Evolutionary conservation across 2,329 filamentous ascomycete genomes (phyloP), one percentile per base, ranked within the genome.

Genomic region (Leptodontidium sp.): DNA sequence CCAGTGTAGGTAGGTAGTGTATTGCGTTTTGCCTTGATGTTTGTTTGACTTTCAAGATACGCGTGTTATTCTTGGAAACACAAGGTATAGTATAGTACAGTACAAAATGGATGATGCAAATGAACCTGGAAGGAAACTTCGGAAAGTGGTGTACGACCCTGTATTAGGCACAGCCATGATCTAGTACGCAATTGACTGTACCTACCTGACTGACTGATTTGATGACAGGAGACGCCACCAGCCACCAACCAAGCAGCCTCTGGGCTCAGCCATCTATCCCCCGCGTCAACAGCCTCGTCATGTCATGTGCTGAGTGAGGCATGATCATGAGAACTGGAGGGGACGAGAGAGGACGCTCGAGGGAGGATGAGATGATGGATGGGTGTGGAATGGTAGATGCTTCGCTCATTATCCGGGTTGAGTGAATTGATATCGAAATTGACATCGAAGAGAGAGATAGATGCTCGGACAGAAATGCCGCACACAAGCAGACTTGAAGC

Each of bases 261-360:
- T 15, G 38, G 38, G 38, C 57, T 59, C 52, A 55, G 52, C 57
- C 57, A 59, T 40, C 17, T 12, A 12, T n/a, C n/a, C 57, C 57
- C 57, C 57, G 57, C 57, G 35, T 59, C 32, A 45, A 40, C 55
- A 58, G 57, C 57, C 57, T 59, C 35, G 57, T 59, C 57, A 26
- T 38, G 57, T 59, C 57, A 59, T 59, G 57, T 59, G 57, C 57
- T 59, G 57, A 40, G 47, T 38, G 35, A 24, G 24, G 12, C 9
- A 15, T 29, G 24, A 50, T 40, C 7, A 12, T 40, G 38, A 40
- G 38, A 12, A 32, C 29, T 32, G 38, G 38, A 40, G 38, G 11
- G 8, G 38, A 40, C 4, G 11, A 8, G 38, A 40, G 38, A 40
- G 38, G 38, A 40, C 21, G 21, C 21, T 21, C 21, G 21, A 8